These are phyloP conservation scores for Lodderomyces margitis DNA, from an alignment of 1,139 yeast species.

Conservation along the genomic window DNA sequence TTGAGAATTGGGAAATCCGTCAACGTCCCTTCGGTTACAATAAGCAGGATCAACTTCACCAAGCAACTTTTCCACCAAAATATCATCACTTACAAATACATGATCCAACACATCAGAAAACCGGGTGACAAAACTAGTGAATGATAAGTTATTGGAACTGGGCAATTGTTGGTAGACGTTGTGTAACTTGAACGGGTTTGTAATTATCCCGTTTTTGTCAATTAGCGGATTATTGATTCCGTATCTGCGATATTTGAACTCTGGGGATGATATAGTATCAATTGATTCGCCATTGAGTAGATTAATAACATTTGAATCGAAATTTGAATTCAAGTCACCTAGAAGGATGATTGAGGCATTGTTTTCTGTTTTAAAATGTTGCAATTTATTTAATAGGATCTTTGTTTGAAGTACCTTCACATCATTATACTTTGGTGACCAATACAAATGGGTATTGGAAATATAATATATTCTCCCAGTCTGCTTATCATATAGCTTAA, in stretches of 20 bases:
- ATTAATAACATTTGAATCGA: conserved; percentile 46
- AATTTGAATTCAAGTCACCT: conserved; percentile 57
- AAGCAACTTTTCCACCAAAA: conserved; percentile 17
- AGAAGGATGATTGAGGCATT: conserved; percentile 26
- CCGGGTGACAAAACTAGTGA: conserved; percentile 52
- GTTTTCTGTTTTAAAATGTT: conserved; percentile 16
- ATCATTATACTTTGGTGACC: conserved; percentile 51
- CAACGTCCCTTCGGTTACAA: conserved; percentile 14
- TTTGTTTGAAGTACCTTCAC: conserved; percentile 56
- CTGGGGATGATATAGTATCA: conserved; percentile 24
- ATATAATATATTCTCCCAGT: conserved; percentile 41
- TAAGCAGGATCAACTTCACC: conserved; percentile 24
- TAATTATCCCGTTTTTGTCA: conserved; percentile 13
- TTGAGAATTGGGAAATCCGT: conserved; percentile 40
- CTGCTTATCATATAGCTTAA: conserved; percentile 42
- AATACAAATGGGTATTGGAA: conserved; percentile 60
- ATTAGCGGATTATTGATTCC: conserved; percentile 30
- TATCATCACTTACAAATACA: conserved; percentile 49
- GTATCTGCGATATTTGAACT: conserved; percentile 29
- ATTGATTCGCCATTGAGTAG: conserved; percentile 39
- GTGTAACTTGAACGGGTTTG: conserved; percentile 22
- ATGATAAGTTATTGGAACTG: conserved; percentile 24
- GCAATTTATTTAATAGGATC: conserved; percentile 35
- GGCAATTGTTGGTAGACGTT: conserved; percentile 22
- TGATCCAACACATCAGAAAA: conserved; percentile 55